Percentiles rank a stretch among this genome's conserved stretches.
Evolutionary conservation across 306 rosid species (phyloP).

Genomic region (Prunus armeniaca): DNA sequence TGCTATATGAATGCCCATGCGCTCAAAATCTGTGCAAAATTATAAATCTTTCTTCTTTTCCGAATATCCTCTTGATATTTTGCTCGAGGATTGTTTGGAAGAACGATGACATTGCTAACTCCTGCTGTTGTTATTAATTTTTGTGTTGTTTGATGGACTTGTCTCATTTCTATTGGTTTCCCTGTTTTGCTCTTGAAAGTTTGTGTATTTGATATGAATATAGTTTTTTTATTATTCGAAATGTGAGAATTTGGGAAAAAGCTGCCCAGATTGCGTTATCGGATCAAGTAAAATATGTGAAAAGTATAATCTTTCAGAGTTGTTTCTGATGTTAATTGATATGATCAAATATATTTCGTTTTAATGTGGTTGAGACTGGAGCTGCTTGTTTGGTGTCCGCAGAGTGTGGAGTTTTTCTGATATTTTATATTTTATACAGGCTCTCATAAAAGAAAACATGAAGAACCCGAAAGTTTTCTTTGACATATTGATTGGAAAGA

Average conservation of each 20-base stretch:
- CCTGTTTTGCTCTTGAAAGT: too few species aligned
- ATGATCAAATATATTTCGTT: background rate
- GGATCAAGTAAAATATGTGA: background rate
- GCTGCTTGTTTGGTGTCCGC: background rate
- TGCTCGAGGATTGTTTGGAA: slow-evolving; percentile 29
- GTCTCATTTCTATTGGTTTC: too few species aligned
- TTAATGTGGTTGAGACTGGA: background rate
- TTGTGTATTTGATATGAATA: background rate
- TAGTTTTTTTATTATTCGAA: background rate
- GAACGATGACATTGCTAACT: slow-evolving; percentile 43
- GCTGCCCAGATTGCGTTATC: background rate
- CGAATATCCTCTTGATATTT: slow-evolving; percentile 28
- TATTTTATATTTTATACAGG: background rate
- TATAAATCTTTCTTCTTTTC: slow-evolving; percentile 21
- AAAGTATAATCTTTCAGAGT: background rate
- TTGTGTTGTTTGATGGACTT: background rate
- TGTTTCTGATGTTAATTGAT: background rate
- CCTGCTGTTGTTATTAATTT: background rate
- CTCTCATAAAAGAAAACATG: slow-evolving; percentile 29
- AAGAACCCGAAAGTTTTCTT: slow-evolving; percentile 81
- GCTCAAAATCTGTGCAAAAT: slow-evolving; percentile 80
- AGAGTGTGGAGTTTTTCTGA: background rate
- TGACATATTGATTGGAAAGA: slow-evolving; percentile 68
- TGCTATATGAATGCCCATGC: slow-evolving; percentile 26
- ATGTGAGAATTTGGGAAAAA: background rate